phyloP scores from a whole-genome alignment of 495 filamentous ascomycete genomes.

The Talaromyces ruber region DNA sequence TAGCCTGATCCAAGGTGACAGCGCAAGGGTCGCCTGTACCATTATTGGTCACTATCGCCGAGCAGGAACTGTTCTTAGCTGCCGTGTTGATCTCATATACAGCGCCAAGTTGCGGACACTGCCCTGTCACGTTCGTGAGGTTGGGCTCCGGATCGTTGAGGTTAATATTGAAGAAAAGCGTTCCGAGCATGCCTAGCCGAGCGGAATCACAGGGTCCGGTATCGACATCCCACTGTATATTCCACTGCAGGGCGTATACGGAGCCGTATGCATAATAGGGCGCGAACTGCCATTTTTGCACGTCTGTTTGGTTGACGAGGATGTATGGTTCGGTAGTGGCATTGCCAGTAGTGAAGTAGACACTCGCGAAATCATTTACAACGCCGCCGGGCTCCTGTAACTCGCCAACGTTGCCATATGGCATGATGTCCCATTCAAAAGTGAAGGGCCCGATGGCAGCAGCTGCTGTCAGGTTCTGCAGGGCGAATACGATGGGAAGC shows the following conservation, averaged over 20 bases:
- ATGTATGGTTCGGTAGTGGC: not conserved
- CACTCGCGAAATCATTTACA: not conserved
- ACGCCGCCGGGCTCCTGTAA: not conserved
- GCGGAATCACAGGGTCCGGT: not conserved
- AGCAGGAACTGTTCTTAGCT: not conserved
- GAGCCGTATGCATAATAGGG: not conserved
- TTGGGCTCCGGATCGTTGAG: not conserved
- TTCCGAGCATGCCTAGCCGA: not conserved
- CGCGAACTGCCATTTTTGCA: not conserved
- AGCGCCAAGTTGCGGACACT: not conserved
- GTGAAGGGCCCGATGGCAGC: slow-evolving; percentile 1
- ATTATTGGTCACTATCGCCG: not conserved
- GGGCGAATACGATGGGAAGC: not conserved
- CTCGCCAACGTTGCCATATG: not conserved
- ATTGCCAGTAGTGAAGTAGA: not conserved
- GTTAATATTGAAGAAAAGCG: not conserved
- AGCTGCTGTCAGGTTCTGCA: not conserved
- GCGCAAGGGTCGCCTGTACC: not conserved
- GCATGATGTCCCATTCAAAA: slow-evolving; percentile 2
- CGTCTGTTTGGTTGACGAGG: not conserved
- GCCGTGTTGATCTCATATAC: not conserved
- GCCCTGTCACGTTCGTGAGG: not conserved
- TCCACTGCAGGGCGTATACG: not conserved
- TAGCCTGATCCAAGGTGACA: not conserved
- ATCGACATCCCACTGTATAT: not conserved